A percentile compares a stretch with the other conserved stretches of the same genome.
Conservation (phyloP, 768 basidiomycete genomes). For the Dacryopinax primogenitus region DNA sequence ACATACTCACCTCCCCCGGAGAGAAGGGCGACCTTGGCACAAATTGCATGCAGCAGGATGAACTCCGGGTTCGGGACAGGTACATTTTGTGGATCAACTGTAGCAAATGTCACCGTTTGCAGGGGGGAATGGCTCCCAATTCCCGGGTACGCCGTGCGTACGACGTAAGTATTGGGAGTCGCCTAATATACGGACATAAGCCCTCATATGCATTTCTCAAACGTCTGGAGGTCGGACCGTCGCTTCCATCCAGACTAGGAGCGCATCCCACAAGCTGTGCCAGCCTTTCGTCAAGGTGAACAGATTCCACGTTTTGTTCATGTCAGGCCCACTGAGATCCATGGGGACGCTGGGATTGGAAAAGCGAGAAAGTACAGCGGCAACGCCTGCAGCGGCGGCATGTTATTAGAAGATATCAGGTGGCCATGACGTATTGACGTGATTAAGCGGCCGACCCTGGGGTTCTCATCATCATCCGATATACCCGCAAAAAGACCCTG, state of each 20-base stretch:
- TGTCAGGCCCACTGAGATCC: constrained; percentile 22
- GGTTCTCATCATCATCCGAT: too few relatives aligned
- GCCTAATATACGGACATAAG: neutral
- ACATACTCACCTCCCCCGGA: constrained; percentile 32
- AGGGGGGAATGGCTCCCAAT: neutral
- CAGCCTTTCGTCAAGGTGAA: constrained; percentile 11
- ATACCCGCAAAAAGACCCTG: too few relatives aligned
- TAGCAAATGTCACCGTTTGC: constrained; percentile 28
- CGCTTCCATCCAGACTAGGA: constrained; percentile 12
- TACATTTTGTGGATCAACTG: constrained; percentile 21
- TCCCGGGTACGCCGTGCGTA: neutral
- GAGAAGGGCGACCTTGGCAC: constrained; percentile 31
- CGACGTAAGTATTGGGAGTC: too few relatives aligned
- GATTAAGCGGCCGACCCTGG: too few relatives aligned
- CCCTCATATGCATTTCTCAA: neutral
- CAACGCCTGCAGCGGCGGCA: neutral
- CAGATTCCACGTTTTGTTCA: constrained; percentile 22
- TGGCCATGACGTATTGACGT: too few relatives aligned
- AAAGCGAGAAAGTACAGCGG: constrained; percentile 19
- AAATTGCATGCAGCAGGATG: constrained; percentile 32
- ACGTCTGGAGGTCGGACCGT: neutral
- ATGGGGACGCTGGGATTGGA: constrained; percentile 11
- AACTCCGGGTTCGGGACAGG: constrained; percentile 27
- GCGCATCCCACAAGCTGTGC: constrained; percentile 5
- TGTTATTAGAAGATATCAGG: too few relatives aligned